phyloP scores from a whole-genome alignment of 1,139 yeast genomes.

The Sugiyamaella sp. region DNA sequence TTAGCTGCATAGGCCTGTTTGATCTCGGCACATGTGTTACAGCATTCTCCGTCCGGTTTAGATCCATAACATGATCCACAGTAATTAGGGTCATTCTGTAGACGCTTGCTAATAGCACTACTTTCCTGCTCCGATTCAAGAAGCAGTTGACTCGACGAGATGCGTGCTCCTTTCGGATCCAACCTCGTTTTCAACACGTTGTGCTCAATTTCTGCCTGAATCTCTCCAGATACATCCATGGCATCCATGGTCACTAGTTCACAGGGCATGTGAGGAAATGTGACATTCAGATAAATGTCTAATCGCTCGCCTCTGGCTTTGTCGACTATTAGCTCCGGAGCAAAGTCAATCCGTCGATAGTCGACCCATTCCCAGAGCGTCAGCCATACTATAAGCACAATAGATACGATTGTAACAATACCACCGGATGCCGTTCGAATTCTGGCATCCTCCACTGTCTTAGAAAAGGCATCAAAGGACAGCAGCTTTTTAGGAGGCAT shows the following conservation, averaged over 20 bases:
- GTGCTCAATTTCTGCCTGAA: conserved; percentile 70
- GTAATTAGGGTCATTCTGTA: conserved; percentile 46
- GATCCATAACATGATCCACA: conserved; percentile 94
- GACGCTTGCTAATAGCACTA: conserved; percentile 28
- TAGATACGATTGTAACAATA: conserved; percentile 73
- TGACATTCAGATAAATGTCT: conserved; percentile 76
- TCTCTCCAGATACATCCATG: conserved; percentile 85
- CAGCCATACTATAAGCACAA: conserved; percentile 62
- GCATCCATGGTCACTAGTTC: conserved; percentile 62
- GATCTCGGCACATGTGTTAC: conserved; percentile 85
- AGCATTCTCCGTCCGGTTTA: conserved; percentile 66
- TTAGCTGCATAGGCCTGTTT: conserved; percentile 72
- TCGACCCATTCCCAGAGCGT: conserved; percentile 75
- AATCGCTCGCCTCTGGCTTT: conserved; percentile 75
- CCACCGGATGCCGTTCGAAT: conserved; percentile 91
- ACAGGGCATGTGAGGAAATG: conserved; percentile 86
- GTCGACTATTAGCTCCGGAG: conserved; percentile 89
- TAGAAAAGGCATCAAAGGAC: conserved; percentile 86
- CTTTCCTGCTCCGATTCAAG: conserved; percentile 38
- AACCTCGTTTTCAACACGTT: conserved; percentile 76
- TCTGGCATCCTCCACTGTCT: conserved; percentile 91
- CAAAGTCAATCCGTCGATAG: conserved; percentile 64
- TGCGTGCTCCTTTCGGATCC: conserved; percentile 49
- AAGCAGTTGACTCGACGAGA: conserved; percentile 42
- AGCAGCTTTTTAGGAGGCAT: conserved; percentile 45